Conservation (phyloP, 345 rosid genomes). For the Passiflora organensis region DNA sequence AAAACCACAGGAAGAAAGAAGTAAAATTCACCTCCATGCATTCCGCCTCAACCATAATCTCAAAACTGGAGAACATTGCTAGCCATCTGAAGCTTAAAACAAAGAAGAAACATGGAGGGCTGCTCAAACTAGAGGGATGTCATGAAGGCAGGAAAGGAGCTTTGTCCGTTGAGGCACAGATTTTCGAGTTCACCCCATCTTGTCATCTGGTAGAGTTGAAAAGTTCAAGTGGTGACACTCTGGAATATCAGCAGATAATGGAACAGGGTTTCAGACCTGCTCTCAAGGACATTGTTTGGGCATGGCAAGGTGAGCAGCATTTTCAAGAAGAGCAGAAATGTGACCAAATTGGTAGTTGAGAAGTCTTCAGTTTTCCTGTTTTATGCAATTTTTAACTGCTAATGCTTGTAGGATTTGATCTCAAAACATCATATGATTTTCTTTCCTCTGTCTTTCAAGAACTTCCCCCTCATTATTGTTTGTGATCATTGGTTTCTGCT, state of each 20-base stretch:
- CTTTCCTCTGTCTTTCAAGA: too few relatives aligned
- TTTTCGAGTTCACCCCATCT: conserved; percentile 20
- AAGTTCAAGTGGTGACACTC: conserved; percentile 12
- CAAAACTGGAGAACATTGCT: conserved; percentile 17
- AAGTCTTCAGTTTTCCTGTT: too few relatives aligned
- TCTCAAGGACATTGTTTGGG: conserved; percentile 23
- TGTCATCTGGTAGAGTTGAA: conserved; percentile 18
- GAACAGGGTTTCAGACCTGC: conserved; percentile 15
- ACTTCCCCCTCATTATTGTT: too few relatives aligned
- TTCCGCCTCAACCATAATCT: conserved; percentile 12
- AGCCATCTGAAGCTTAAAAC: conserved; percentile 4
- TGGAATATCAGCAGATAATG: conserved; percentile 5
- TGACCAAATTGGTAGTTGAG: neutral
- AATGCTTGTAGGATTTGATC: neutral
- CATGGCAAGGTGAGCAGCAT: conserved; percentile 12
- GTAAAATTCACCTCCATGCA: conserved; percentile 13
- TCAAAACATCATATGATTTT: too few relatives aligned
- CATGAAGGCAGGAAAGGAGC: conserved; percentile 10
- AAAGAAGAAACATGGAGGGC: conserved; percentile 13
- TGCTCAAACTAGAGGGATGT: conserved; percentile 4
- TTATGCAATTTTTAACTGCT: neutral
- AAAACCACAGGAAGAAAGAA: conserved; percentile 8
- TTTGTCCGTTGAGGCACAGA: conserved; percentile 14
- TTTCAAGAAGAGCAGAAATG: neutral
- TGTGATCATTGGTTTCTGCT: too few relatives aligned